Base-by-base conservation (phyloP, 2,329 filamentous ascomycete genomes). In the Coniochaeta ligniaria region DNA sequence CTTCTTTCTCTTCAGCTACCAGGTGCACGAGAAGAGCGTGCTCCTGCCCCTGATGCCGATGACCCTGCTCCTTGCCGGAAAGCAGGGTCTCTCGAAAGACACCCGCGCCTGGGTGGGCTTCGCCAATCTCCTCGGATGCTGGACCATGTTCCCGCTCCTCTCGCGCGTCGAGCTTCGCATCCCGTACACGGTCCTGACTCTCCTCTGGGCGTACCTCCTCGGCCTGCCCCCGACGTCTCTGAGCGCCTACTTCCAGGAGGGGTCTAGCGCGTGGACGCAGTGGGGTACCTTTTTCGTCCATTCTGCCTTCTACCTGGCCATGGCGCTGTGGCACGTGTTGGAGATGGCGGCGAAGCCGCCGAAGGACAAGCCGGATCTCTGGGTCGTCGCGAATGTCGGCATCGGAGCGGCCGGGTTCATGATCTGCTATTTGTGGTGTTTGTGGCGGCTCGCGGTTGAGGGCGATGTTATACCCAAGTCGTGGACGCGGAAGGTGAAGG, bases 11-110 rank as follows among this genome's bases (percentile, higher is more conserved):
- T 98, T 96, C 77, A 96, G 92, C 68, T 99, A 96, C 73, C 95
- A 99, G 72, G 96, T 99, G 0, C 95, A 99, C 69, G 95, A 99
- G 77, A 99, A 99, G 82, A 97, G 93, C 66, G 92, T 96, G 0
- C 80, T 99, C 6, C 83, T 99, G 2, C 96, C 95, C 1, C 79
- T 99, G 55, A 84, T 98, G 72, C 95, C 95, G 0, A 96, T 96
- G 90, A 98, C 93, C 0, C 76, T 97, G 7, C 80, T 98, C 6
- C 80, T 99, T 43, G 90, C 90, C 17, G 87, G 90, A 17, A 85
- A 88, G 63, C 84, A 90, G 57, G 94, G 94, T 0, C 76, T 99
- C 57, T 85, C 85, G 62, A 89, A 90, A 62, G 86, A 88, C 59
- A 85, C 84, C 20, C 85, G 95, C 57, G 87, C 91, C 1, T 99